Percentiles rank a stretch among this genome's conserved stretches.
phyloP scores from a whole-genome alignment of 495 filamentous ascomycete genomes.

The Hypomontagnella monticulosa region DNA sequence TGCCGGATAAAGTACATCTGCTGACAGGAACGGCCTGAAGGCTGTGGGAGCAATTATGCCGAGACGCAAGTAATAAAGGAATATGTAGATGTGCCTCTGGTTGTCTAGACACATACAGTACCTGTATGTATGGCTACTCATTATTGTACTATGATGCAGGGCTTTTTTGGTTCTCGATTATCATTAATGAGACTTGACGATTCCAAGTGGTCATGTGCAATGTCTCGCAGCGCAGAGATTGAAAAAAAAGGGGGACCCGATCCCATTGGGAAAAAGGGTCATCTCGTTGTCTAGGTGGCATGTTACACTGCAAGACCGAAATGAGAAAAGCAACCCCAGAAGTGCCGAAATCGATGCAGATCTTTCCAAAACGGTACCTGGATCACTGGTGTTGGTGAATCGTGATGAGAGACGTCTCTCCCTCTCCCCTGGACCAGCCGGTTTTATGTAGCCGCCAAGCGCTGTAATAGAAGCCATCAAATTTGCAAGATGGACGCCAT shows the following conservation, averaged over 20 bases:
- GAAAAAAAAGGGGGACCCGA: slow-evolving; percentile 30
- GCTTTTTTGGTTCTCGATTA: slow-evolving; percentile 24
- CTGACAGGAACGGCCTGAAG: slow-evolving; percentile 32
- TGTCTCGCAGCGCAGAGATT: slow-evolving; percentile 30
- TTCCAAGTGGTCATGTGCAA: slow-evolving; percentile 38
- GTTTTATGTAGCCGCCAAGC: slow-evolving; percentile 16
- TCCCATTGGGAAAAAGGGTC: slow-evolving; percentile 31
- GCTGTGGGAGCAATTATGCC: slow-evolving; percentile 29
- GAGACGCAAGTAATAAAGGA: slow-evolving; percentile 36
- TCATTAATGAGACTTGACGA: slow-evolving; percentile 35
- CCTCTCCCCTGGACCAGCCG: slow-evolving; percentile 20
- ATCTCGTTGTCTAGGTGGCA: slow-evolving; percentile 37
- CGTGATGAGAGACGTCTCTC: slow-evolving; percentile 28
- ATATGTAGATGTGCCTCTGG: slow-evolving; percentile 22
- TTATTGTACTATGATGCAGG: slow-evolving; percentile 28
- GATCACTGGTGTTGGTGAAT: slow-evolving; percentile 37
- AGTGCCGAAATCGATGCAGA: slow-evolving; percentile 45
- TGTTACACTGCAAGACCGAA: slow-evolving; percentile 45
- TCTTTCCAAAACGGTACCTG: slow-evolving; percentile 33
- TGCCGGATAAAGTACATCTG: slow-evolving; percentile 35
- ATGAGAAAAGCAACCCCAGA: slow-evolving; percentile 43
- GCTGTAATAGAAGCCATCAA: slow-evolving; percentile 9
- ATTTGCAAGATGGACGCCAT: slow-evolving; percentile 7
- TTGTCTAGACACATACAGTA: too few relatives aligned
- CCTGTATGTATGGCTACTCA: slow-evolving; percentile 3